Evolutionary conservation across 1,284 basidiomycete species (phyloP).

Genomic region (Ustilago crameri): DNA sequence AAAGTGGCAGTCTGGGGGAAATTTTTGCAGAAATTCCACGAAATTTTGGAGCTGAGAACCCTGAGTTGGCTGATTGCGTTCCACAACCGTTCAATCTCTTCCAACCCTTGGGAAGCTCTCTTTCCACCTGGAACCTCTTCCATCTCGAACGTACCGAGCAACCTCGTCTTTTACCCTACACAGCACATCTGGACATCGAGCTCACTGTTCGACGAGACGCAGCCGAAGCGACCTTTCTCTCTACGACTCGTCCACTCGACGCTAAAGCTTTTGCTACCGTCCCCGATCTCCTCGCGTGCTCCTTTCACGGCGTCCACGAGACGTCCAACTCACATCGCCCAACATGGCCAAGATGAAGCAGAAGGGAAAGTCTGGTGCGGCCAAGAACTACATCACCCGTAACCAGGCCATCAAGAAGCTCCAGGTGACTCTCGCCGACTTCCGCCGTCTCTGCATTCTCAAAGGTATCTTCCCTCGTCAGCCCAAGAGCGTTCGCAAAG

Average conservation of each 20-base stretch:
- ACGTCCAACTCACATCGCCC: constrained; percentile 2
- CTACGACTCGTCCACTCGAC: constrained; percentile 8
- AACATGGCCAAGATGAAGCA: constrained; percentile 87
- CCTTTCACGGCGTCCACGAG: constrained; percentile 7
- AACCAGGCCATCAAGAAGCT: constrained; percentile 76
- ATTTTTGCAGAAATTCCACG: constrained; percentile 24
- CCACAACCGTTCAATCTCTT: constrained; percentile 3
- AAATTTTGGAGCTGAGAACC: constrained; percentile 34
- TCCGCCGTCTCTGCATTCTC: constrained; percentile 94
- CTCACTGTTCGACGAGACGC: neutral
- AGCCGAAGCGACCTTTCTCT: neutral
- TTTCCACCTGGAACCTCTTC: neutral
- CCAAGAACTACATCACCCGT: constrained; percentile 81
- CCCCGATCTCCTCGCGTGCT: neutral
- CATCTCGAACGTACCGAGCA: neutral
- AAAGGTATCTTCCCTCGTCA: constrained; percentile 99
- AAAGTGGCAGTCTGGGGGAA: constrained; percentile 18
- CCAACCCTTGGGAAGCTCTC: neutral
- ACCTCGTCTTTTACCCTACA: neutral
- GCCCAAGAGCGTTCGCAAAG: constrained; percentile 88
- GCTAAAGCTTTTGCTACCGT: neutral
- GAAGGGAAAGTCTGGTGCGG: constrained; percentile 78
- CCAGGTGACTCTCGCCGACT: constrained; percentile 96
- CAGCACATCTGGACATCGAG: neutral
- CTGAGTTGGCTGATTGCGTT: constrained; percentile 12